A percentile compares a stretch with the other conserved stretches of the same genome.
phyloP scores from a whole-genome alignment of 192 early-diverging fungal genomes.

The Dissophora globulifera region DNA sequence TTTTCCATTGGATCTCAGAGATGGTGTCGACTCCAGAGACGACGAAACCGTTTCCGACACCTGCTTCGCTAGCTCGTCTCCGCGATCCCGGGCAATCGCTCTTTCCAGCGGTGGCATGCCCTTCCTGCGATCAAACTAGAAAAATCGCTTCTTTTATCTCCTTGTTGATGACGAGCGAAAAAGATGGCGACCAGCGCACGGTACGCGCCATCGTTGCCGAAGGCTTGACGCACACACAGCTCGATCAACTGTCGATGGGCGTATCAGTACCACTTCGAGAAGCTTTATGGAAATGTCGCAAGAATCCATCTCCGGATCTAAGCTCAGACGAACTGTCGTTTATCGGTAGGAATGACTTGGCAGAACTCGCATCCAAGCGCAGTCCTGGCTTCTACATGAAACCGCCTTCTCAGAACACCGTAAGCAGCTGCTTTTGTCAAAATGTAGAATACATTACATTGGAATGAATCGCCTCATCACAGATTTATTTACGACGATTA shows the following conservation, averaged over 20 bases:
- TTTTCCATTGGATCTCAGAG: slow-evolving; percentile 32
- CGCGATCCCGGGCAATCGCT: slow-evolving; percentile 30
- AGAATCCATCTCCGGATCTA: slow-evolving; percentile 56
- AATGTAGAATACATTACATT: too few relatives aligned
- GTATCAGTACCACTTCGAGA: slow-evolving; percentile 63
- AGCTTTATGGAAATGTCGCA: slow-evolving; percentile 62
- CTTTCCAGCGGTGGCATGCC: not conserved
- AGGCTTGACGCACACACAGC: slow-evolving; percentile 37
- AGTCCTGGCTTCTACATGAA: slow-evolving; percentile 21
- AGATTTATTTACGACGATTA: not conserved
- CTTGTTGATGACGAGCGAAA: slow-evolving; percentile 5
- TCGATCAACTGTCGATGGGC: slow-evolving; percentile 66
- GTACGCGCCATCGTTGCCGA: slow-evolving; percentile 53
- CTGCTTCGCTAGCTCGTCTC: slow-evolving; percentile 5
- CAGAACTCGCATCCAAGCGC: slow-evolving; percentile 25
- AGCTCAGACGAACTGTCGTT: slow-evolving; percentile 55
- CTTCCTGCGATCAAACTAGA: slow-evolving; percentile 23
- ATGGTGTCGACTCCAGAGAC: slow-evolving; percentile 12
- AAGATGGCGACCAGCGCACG: slow-evolving; percentile 41
- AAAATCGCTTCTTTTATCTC: slow-evolving; percentile 29
- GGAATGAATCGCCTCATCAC: too few relatives aligned
- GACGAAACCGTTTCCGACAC: slow-evolving; percentile 25
- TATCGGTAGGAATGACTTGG: slow-evolving; percentile 59
- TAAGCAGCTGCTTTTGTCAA: too few relatives aligned
- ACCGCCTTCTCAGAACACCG: not conserved